A percentile compares a stretch with the other conserved stretches of the same genome.
Conservation (phyloP, 2,329 filamentous ascomycete genomes). For the Cladobotryum protrusum region DNA sequence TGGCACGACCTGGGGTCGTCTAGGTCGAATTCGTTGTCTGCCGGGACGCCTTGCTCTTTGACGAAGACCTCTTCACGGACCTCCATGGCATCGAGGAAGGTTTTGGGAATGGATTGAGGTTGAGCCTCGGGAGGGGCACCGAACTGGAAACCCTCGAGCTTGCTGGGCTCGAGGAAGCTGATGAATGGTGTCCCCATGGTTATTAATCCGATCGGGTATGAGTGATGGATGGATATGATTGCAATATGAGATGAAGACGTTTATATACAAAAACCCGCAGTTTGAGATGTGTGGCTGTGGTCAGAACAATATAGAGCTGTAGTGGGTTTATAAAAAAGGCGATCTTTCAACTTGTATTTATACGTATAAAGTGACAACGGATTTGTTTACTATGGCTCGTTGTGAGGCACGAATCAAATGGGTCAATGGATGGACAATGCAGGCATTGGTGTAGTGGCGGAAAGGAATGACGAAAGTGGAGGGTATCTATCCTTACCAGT, state of each 20-base stretch:
- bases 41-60: constrained; percentile 49
- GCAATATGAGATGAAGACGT: not conserved
- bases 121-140: constrained; percentile 37
- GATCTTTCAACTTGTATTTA: too few species aligned
- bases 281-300: too few species aligned
- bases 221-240: not conserved
- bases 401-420: too few species aligned
- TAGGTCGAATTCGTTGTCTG: constrained; percentile 69
- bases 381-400: too few species aligned
- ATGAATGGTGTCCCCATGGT: constrained; percentile 47
- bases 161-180: constrained; percentile 40
- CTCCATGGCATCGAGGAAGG: constrained; percentile 59
- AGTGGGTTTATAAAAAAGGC: too few species aligned
- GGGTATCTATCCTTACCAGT: too few species aligned
- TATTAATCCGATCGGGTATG: not conserved
- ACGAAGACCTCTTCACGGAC: constrained; percentile 58
- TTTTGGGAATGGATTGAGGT: constrained; percentile 38
- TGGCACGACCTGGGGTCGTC: constrained; percentile 78
- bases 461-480: too few species aligned
- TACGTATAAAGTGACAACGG: too few species aligned
- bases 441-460: too few species aligned
- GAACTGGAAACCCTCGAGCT: constrained; percentile 42
- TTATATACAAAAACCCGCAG: not conserved
- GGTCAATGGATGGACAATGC: too few species aligned
- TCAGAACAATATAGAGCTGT: too few species aligned